These are phyloP conservation scores for Cicer chorassanicum DNA, from an alignment of 306 rosid species.

Conservation along the genomic window DNA sequence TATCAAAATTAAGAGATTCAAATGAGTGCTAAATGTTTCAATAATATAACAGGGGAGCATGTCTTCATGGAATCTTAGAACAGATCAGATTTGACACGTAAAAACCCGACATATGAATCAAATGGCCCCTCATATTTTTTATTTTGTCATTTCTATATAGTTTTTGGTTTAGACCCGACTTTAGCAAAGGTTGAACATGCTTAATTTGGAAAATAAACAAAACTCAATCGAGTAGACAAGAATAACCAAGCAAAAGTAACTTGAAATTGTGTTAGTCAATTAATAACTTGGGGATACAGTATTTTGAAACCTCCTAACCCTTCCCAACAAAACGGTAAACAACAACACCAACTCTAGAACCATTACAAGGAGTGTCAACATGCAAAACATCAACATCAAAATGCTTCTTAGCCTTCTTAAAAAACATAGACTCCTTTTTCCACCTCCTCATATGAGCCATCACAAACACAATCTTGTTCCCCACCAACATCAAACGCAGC, in stretches of 20 bases:
- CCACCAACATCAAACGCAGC: slow-evolving; percentile 53
- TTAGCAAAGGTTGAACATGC: not conserved
- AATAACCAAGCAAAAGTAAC: not conserved
- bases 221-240: not conserved
- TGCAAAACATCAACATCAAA: slow-evolving; percentile 66
- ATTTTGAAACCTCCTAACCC: slow-evolving; percentile 6
- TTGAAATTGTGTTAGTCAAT: not conserved
- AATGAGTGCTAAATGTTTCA: no score
- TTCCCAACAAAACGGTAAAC: slow-evolving; percentile 67
- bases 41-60: not conserved
- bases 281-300: no score
- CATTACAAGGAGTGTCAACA: slow-evolving; percentile 59
- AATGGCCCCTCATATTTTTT: not conserved
- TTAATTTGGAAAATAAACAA: not conserved
- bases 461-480: slow-evolving; percentile 58
- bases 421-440: slow-evolving; percentile 84
- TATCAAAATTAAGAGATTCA: no score
- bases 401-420: slow-evolving; percentile 78
- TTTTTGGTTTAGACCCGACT: not conserved
- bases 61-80: not conserved
- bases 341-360: slow-evolving; percentile 72
- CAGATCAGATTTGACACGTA: not conserved
- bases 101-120: not conserved
- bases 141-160: not conserved
- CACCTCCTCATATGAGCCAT: slow-evolving; percentile 93